Evolutionary conservation across 2,329 filamentous ascomycete species (phyloP), one percentile per base, ranked within the genome.

Genomic region (Talaromyces sp.): DNA sequence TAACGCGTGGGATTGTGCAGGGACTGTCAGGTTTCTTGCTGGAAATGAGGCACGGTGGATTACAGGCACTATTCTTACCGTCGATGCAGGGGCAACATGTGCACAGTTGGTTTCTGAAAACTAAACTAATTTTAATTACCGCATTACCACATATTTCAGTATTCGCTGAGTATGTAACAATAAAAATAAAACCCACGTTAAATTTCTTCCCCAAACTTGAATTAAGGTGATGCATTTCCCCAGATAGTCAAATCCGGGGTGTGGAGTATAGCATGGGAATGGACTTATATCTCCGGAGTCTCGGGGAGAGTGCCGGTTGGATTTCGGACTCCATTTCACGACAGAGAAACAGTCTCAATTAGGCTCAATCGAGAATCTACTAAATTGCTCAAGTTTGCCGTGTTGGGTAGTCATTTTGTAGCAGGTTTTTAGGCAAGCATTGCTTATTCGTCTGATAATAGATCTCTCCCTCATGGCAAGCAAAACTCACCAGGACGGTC

Each of bases 31-130:
- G 0, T 84, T 82, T 63, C 70, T 84, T n/a, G 80, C 80, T 5
- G 77, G 80, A 11, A 77, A 80, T 62, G 77, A 84, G 68, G 78
- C 80, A 0, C 71, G 80, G 62, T 84, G 81, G 81, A 80, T 82
- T 32, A 81, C 81, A 0, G 80, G 79, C 1, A 71, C 78, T 0
- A 75, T 81, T 27, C 64, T 82, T 38, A 76, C 80, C 3, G 78
- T 82, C 4, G 80, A 82, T 67, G 79, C 78, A 50, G 78, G 80
- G 11, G 74, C 75, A 8, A 81, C 78, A 17, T 52, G 49, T 29
- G 49, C 49, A 52, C 49, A 52, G 49, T 26, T 52, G 19, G 49
- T 52, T 29, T 26, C 49, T 38, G 35, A 38, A 8, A 17, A 38
- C 14, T 38, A 9, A 38, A n/a, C 8, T 17, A 17, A 35, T 14